Evolutionary conservation across 208 protist species (phyloP), one percentile per base, ranked within the genome.

Genomic region (Leptomonas pyrrhocoris): DNA sequence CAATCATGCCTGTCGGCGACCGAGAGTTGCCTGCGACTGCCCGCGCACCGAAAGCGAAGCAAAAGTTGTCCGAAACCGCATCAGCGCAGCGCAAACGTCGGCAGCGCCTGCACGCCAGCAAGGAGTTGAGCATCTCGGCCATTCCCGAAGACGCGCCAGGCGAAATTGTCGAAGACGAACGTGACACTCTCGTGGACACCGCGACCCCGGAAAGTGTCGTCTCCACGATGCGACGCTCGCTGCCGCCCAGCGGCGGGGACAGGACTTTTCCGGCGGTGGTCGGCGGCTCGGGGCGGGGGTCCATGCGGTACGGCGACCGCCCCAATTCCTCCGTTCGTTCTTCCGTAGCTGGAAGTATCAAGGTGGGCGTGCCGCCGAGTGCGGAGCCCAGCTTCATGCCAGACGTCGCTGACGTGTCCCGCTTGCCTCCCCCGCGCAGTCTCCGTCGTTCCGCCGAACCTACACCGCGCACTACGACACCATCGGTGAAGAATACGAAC

Each of bases 51-150:
- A 60, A 69, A 31, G 19, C 9, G 5, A 58, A 27, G 19, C 9
- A 25, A 4, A 68, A 36, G 59, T 21, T 49, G 42, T 56, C 40
- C 30, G 64, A 61, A n/a, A 15, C 46, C 36, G 5, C 43, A 16
- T 30, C 36, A 7, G 49, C 73, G n/a, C 36, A 21, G 31, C 53
- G 58, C 49, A 68, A 46, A 59, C 74, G 80, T 12, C 72, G 72
- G 58, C 64, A 75, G 51, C 69, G 80, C 15, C 69, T 67, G 45
- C 62, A 54, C 54, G 46, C 66, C 15, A 75, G 67, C 54, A 74
- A 77, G 34, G 74, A 81, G 58, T 55, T 85, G 50, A 85, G 75
- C 61, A 64, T 85, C 48, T 87, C 82, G 2, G 77, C 68, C 21
- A 54, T 87, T 15, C 82, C 78, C 1, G 78, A 87, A 1, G 68